Evolutionary conservation across 495 filamentous ascomycete species (phyloP), one percentile per base, ranked within the genome.

Genomic region (Durotheca rogersii): DNA sequence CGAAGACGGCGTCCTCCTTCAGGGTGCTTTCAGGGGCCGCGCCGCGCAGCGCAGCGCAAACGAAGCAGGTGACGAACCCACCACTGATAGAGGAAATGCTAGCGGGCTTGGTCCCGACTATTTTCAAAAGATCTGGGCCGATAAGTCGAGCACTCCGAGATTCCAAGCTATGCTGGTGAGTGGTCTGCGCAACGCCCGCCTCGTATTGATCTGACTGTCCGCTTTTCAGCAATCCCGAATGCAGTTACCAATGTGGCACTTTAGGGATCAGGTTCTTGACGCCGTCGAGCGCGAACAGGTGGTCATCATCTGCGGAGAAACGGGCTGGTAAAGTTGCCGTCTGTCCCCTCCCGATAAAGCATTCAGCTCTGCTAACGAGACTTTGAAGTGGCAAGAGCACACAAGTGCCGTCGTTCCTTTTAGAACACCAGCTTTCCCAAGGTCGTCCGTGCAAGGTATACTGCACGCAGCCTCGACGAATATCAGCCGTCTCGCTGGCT

Each of bases 401-500:
- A 0, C 93, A 98, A 65, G 87, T 96, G 4, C 93, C 93, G 17
- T 83, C 90, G 1, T 98, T 89, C 65, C 81, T 98, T 14, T 72
- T 98, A 1, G 93, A 98, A 58, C 80, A 94, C 52, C 86, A 96
- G 59, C 79, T 98, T 53, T 80, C 81, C 9, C 74, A 83, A 34
- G 90, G 90, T 6, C 86, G 82, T 29, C 71, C 78, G 10, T 96
- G 91, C 71, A 96, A 92, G 63, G 83, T 98, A 12, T 96, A 91
- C 66, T 94, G 91, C 62, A 96, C 93, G 0, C 89, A 97, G 63
- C 93, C 93, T n/a, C 83, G 93, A 7, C 80, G 93, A 62, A 98
- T 98, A 51, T 98, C 93, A 3, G 93, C 93, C 5, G 89, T 97
- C 16, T 96, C 92, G 11, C 74, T 98, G 19, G 93, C 93, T 15